phyloP scores from a whole-genome alignment of 164 flowering plant genomes.

The Magnolia kwangsiensis region DNA sequence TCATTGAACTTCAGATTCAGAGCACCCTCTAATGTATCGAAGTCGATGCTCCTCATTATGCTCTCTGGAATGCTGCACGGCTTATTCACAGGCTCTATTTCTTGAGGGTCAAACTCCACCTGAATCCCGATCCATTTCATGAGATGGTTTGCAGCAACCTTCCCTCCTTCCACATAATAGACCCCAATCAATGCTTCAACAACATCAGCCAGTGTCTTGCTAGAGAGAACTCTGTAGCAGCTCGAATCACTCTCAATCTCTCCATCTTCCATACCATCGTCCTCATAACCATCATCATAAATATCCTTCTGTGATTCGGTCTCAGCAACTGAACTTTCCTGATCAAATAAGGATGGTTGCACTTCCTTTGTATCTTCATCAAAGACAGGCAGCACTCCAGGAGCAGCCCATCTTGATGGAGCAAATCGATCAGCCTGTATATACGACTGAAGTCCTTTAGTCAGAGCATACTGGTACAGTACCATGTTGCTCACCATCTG shows the following conservation, averaged over 20 bases:
- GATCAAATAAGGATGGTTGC: constrained; percentile 56
- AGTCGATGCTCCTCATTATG: constrained; percentile 67
- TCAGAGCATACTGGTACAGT: constrained; percentile 74
- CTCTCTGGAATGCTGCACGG: constrained; percentile 60
- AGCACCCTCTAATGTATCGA: constrained; percentile 69
- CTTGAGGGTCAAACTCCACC: constrained; percentile 70
- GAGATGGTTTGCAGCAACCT: constrained; percentile 81
- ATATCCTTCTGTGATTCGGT: constrained; percentile 14
- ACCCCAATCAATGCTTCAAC: constrained; percentile 97
- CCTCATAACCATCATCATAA: constrained; percentile 40
- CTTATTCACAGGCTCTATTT: constrained; percentile 30
- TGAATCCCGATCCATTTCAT: constrained; percentile 96
- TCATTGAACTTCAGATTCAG: constrained; percentile 64
- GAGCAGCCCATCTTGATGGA: constrained; percentile 99
- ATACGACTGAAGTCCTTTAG: constrained; percentile 83
- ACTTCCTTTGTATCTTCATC: constrained; percentile 86
- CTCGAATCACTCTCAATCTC: constrained; percentile 93
- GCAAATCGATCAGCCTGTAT: constrained; percentile 99
- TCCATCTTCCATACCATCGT: constrained; percentile 86
- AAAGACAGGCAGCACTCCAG: constrained; percentile 96
- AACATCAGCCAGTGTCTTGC: constrained; percentile 97
- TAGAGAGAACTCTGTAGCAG: constrained; percentile 91
- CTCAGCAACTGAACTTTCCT: constrained; percentile 31
- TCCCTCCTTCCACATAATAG: constrained; percentile 96
- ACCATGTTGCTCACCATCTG: constrained; percentile 98